Base-by-base conservation (phyloP, 2,329 filamentous ascomycete genomes). In the Calcarisporium arbuscula region DNA sequence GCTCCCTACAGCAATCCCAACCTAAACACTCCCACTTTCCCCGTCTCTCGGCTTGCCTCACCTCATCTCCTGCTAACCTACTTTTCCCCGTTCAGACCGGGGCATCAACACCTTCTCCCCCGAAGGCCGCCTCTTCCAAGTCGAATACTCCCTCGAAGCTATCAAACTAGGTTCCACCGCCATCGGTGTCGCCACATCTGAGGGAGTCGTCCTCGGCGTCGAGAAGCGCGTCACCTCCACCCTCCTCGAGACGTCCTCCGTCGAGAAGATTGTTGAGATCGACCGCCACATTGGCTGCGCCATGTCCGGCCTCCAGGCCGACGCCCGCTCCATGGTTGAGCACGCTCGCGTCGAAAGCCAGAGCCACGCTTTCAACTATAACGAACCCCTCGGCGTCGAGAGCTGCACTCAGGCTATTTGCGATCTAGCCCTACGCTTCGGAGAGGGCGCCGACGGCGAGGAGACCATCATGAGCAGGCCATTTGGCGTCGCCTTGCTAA, bases 41-140 rank as follows among this genome's bases (percentile, higher is more conserved):
- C 46, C 26, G 42, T 46, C 58, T 53, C 36, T 45, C 33, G 43
- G 41, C 40, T 36, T 46, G 43, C 18, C 31, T 12, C 16, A 23
- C 11, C 21, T 19, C 9, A 17, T 19, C 22, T 35, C 11, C 22
- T 9, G 38, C 51, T 54, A 43, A 53, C 44, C 15, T 30, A 36
- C 17, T 16, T 30, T 30, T 30, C 17, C 25, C 7, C 15, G 2
- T 31, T n/a, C 51, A 95, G 89, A 96, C 73, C 88, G 90, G 67
- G 90, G 90, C 57, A 95, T 96, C 79, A 96, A 95, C 77, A 98
- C 92, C 77, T 98, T 98, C 79, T 98, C 92, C 53, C 92, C 92
- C 42, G 92, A 98, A 77, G 92, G 92, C 57, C 92, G 92, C 67
- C 85, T 98, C 64, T 98, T 98, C 78, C 92, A 98, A 73, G 92